Evolutionary conservation across 805 yeast species (phyloP).

Genomic region (Kluyveromyces aestuarii): DNA sequence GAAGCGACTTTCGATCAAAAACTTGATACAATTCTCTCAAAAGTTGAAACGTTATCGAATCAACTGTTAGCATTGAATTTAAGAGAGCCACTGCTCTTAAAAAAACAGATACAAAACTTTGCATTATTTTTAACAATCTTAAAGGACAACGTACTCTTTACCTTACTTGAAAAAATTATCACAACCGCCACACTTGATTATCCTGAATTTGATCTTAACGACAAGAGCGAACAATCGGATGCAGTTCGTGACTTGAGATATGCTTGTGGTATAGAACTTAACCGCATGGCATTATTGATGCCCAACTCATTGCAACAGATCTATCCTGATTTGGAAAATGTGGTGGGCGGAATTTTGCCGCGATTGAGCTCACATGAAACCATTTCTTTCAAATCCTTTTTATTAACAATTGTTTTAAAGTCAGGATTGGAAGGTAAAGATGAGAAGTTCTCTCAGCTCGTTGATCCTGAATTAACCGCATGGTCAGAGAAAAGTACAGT

Average conservation of each 20-base stretch:
- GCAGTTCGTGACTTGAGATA: constrained; percentile 79
- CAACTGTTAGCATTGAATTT: constrained; percentile 65
- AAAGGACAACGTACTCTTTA: constrained; percentile 75
- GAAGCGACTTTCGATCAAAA: constrained; percentile 37
- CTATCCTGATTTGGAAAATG: constrained; percentile 73
- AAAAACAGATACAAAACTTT: constrained; percentile 82
- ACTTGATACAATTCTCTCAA: constrained; percentile 42
- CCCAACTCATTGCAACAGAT: constrained; percentile 82
- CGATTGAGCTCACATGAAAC: constrained; percentile 84
- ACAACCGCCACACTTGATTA: constrained; percentile 78
- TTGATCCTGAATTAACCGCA: constrained; percentile 84
- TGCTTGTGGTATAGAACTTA: constrained; percentile 89
- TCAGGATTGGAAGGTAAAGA: constrained; percentile 64
- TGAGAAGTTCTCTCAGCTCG: constrained; percentile 75
- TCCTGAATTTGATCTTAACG: constrained; percentile 43
- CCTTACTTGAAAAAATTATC: constrained; percentile 73
- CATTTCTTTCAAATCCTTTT: constrained; percentile 86
- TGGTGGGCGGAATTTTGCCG: constrained; percentile 60
- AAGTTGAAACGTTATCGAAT: constrained; percentile 63
- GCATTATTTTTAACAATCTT: constrained; percentile 90
- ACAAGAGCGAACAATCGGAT: constrained; percentile 65
- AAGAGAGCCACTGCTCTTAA: constrained; percentile 68
- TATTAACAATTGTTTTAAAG: constrained; percentile 85
- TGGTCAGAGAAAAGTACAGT: constrained; percentile 92
- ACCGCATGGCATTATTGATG: constrained; percentile 88